Evolutionary conservation across 2,329 filamentous ascomycete genomes (phyloP).

Genomic region (Trichoderma sp.): DNA sequence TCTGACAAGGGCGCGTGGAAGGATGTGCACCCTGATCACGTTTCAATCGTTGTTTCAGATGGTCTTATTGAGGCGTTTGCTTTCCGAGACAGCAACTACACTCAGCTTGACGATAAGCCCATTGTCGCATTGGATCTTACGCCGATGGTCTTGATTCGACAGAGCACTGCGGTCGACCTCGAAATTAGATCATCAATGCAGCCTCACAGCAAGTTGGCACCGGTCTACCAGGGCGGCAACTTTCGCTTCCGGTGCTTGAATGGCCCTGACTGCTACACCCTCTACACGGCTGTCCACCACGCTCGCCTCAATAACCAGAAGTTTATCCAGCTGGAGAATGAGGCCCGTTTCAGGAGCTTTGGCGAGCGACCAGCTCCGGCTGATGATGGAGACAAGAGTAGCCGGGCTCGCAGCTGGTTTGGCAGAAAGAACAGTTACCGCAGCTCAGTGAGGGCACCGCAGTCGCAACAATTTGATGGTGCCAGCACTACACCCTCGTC

Average conservation of each 20-base stretch:
- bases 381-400: conserved; percentile 50
- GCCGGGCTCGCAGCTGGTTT: conserved; percentile 58
- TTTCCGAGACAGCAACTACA: conserved; percentile 34
- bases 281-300: conserved; percentile 86
- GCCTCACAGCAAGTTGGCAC: conserved; percentile 66
- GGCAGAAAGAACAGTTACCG: conserved; percentile 66
- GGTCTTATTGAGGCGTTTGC: conserved; percentile 61
- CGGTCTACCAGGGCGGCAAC: conserved; percentile 64
- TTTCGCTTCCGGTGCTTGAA: conserved; percentile 87
- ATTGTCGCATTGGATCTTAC: conserved; percentile 80
- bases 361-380: conserved; percentile 56
- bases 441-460: conserved; percentile 60
- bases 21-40: conserved; percentile 53
- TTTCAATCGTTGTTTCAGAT: conserved; percentile 57
- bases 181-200: conserved; percentile 88
- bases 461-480: conserved; percentile 65
- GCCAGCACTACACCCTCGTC: conserved; percentile 64
- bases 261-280: conserved; percentile 72
- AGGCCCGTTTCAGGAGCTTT: conserved; percentile 71
- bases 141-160: conserved; percentile 83
- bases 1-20: conserved; percentile 63
- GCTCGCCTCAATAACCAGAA: conserved; percentile 91
- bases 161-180: conserved; percentile 90
- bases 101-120: conserved; percentile 41
- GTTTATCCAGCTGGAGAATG: conserved; percentile 69